A percentile compares a stretch with the other conserved stretches of the same genome.
These are phyloP conservation scores for Effrenium voratum DNA, from an alignment of 73 alveolate species.

Conservation along the genomic window DNA sequence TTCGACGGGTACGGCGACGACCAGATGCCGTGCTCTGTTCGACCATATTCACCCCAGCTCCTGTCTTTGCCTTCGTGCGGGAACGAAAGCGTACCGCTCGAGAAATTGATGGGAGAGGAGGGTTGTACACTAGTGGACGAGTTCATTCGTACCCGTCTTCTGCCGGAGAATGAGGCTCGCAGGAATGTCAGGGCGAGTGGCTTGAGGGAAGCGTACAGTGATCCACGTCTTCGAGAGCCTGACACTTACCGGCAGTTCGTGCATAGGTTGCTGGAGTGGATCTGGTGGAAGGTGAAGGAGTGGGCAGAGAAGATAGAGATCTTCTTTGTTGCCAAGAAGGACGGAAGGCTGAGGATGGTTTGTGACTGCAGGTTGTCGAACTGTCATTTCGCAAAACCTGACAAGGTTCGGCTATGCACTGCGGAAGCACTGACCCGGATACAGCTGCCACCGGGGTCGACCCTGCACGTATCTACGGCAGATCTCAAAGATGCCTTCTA, in stretches of 20 bases:
- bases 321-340: background rate
- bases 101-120: background rate
- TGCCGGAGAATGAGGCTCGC: background rate
- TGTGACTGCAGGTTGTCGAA: background rate
- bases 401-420: background rate
- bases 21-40: background rate
- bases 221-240: background rate
- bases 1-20: conserved; percentile 29
- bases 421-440: background rate
- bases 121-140: background rate
- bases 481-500: background rate
- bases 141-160: background rate
- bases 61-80: background rate
- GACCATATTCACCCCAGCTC: background rate
- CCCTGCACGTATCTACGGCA: background rate
- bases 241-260: background rate
- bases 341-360: background rate
- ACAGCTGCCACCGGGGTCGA: background rate
- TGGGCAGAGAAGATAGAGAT: background rate
- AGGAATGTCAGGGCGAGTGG: background rate
- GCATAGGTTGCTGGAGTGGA: background rate
- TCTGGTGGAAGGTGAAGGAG: background rate
- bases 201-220: background rate
- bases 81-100: background rate
- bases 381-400: background rate